phyloP scores from a whole-genome alignment of 2,329 filamentous ascomycete genomes.

The Penicillium olsonii region DNA sequence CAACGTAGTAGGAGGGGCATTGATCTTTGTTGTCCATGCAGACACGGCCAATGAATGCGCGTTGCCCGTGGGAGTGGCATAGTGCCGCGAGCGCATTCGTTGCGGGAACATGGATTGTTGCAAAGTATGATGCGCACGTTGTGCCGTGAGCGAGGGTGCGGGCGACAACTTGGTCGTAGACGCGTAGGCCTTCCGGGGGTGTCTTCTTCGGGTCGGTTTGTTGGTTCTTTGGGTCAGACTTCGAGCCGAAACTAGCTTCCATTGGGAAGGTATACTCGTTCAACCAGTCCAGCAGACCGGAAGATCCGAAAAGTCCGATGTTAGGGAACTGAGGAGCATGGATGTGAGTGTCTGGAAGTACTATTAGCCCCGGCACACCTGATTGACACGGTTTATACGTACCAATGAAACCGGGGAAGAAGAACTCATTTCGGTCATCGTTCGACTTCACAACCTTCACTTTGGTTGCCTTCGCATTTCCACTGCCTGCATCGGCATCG shows the following conservation, averaged over 20 bases:
- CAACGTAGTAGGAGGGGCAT: constrained; percentile 77
- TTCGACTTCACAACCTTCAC: constrained; percentile 41
- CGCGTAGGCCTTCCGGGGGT: constrained; percentile 38
- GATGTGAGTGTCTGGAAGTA: constrained; percentile 81
- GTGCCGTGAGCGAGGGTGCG: constrained; percentile 87
- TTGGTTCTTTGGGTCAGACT: constrained; percentile 16
- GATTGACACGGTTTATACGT: constrained; percentile 4
- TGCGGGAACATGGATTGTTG: constrained; percentile 79
- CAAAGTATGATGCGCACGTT: constrained; percentile 90
- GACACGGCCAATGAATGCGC: constrained; percentile 88
- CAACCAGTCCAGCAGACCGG: constrained; percentile 90
- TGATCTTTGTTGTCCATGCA: constrained; percentile 78
- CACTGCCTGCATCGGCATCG: constrained; percentile 11
- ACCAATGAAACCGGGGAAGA: constrained; percentile 53
- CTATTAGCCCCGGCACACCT: background rate
- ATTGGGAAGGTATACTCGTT: constrained; percentile 93
- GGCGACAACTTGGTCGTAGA: constrained; percentile 77
- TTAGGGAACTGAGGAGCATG: constrained; percentile 97
- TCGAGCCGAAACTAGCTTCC: constrained; percentile 68
- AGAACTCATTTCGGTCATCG: constrained; percentile 45
- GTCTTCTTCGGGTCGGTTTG: constrained; percentile 22
- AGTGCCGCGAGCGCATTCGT: constrained; percentile 91
- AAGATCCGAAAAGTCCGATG: constrained; percentile 87
- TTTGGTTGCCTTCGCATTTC: constrained; percentile 14
- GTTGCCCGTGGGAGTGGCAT: constrained; percentile 76